phyloP scores from a whole-genome alignment of 2,329 filamentous ascomycete species.

The Bipolaris cookei region DNA sequence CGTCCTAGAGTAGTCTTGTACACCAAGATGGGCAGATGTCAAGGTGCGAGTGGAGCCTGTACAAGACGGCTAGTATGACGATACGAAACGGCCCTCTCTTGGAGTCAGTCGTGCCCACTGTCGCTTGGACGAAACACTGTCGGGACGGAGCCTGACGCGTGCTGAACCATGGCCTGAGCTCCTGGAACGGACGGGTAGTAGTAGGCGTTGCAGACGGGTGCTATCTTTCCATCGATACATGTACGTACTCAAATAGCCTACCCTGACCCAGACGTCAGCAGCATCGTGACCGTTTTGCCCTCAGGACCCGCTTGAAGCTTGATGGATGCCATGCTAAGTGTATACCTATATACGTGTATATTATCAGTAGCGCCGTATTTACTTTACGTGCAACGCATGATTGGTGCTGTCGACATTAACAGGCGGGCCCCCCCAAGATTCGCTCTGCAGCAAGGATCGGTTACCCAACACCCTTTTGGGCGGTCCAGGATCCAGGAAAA shows the following conservation, averaged over 20 bases:
- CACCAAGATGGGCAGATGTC: conserved; percentile 4
- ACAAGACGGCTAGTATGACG: conserved; percentile 11
- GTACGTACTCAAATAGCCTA: too few relatives aligned
- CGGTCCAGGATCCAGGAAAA: conserved; percentile 22
- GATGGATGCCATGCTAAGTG: too few relatives aligned
- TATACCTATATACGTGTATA: conserved; percentile 1
- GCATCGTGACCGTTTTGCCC: neutral
- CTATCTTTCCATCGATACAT: too few relatives aligned
- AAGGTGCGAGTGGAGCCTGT: neutral
- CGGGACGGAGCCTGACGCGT: conserved; percentile 18
- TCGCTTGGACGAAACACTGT: conserved; percentile 18
- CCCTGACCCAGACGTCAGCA: neutral
- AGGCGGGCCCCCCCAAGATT: conserved; percentile 22
- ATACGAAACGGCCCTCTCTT: conserved; percentile 19
- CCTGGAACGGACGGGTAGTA: conserved; percentile 19
- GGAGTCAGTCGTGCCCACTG: conserved; percentile 3
- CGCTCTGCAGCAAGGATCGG: conserved; percentile 30
- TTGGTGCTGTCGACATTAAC: conserved; percentile 30
- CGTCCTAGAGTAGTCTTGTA: too few relatives aligned
- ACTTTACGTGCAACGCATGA: conserved; percentile 9
- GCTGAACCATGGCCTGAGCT: conserved; percentile 17
- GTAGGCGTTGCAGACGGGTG: too few relatives aligned
- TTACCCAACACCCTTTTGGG: conserved; percentile 22
- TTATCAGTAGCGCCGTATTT: conserved; percentile 7
- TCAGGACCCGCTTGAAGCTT: too few relatives aligned